Evolutionary conservation across 768 basidiomycete genomes (phyloP).

Genomic region (Trametes cinnabarina): DNA sequence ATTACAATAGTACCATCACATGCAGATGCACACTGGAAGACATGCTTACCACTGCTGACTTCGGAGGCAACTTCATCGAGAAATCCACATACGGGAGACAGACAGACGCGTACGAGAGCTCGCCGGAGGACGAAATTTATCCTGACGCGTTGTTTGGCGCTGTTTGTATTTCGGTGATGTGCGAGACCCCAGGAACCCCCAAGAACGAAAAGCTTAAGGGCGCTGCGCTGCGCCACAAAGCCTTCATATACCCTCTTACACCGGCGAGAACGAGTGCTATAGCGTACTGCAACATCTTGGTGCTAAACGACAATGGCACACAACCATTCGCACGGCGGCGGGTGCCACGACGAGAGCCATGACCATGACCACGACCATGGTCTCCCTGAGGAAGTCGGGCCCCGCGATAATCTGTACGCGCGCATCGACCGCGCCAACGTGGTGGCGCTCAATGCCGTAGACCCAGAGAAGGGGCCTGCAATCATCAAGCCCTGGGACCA

Average conservation of each 20-base stretch:
- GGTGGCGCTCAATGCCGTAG: slow-evolving; percentile 67
- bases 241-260: background rate
- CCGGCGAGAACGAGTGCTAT: background rate
- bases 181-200: background rate
- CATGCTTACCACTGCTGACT: slow-evolving; percentile 26
- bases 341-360: slow-evolving; percentile 58
- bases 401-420: slow-evolving; percentile 67
- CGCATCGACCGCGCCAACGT: slow-evolving; percentile 82
- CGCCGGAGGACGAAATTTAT: background rate
- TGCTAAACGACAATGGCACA: slow-evolving; percentile 44
- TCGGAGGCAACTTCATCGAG: too few relatives aligned
- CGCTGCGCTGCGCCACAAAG: background rate
- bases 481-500: slow-evolving; percentile 89
- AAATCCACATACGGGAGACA: too few relatives aligned
- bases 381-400: slow-evolving; percentile 42
- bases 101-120: too few relatives aligned
- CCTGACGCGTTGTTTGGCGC: background rate
- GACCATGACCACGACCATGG: slow-evolving; percentile 51
- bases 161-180: slow-evolving; percentile 9
- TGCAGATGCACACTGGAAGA: background rate
- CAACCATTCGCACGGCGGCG: slow-evolving; percentile 49
- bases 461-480: slow-evolving; percentile 45
- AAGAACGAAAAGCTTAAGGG: background rate
- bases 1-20: slow-evolving; percentile 72
- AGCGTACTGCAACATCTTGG: background rate